A percentile compares a stretch with the other conserved stretches of the same genome.
phyloP scores from a whole-genome alignment of 352 stramenopile species.

The Pythium grandisporangium region DNA sequence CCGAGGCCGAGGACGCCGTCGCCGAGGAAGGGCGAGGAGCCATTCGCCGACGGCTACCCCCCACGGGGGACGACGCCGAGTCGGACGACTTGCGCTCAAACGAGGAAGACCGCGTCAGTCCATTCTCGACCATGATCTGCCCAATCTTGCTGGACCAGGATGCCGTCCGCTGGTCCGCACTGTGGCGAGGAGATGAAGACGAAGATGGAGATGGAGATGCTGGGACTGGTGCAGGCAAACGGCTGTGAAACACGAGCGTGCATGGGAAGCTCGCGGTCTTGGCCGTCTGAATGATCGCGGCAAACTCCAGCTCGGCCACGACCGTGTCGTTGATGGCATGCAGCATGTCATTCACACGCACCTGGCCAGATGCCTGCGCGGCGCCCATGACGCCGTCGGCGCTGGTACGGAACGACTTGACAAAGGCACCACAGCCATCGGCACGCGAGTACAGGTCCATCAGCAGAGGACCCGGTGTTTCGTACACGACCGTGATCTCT shows the following conservation, averaged over 20 bases:
- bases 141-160: constrained; percentile 41
- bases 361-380: constrained; percentile 39
- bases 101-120: constrained; percentile 36
- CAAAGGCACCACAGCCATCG: constrained; percentile 54
- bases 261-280: constrained; percentile 59
- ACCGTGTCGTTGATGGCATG: constrained; percentile 53
- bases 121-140: constrained; percentile 21
- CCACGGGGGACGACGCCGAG: constrained; percentile 2
- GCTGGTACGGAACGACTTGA: constrained; percentile 67
- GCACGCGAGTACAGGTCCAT: constrained; percentile 70
- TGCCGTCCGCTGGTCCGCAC: constrained; percentile 1
- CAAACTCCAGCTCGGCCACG: constrained; percentile 48
- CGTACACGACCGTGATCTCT: constrained; percentile 51
- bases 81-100: constrained; percentile 23
- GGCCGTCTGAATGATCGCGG: constrained; percentile 53
- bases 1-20: no score
- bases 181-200: not conserved
- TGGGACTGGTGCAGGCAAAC: constrained; percentile 2
- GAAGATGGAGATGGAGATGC: constrained; percentile 27
- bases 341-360: constrained; percentile 59
- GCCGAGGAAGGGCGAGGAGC: constrained; percentile 9
- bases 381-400: constrained; percentile 37
- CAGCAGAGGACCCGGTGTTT: constrained; percentile 34
- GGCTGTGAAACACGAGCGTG: constrained; percentile 55
- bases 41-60: constrained; percentile 5